Conservation (phyloP, 257 asterid genomes). For the Penstemon eatonii region DNA sequence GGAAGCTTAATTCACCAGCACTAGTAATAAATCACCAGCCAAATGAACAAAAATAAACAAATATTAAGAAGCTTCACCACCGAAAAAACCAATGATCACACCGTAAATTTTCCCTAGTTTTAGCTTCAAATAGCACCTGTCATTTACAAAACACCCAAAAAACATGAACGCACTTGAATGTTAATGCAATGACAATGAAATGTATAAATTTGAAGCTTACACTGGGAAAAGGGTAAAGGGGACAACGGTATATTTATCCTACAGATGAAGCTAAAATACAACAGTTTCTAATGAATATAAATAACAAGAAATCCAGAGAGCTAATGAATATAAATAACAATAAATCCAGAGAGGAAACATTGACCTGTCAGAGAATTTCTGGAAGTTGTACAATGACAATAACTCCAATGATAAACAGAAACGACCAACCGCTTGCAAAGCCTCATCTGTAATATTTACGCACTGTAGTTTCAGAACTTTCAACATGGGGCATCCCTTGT, state of each 20-base stretch:
- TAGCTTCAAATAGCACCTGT: too few species aligned
- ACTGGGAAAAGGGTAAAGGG: neutral
- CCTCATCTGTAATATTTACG: conserved; percentile 65
- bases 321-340: conserved; percentile 1
- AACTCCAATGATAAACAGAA: conserved; percentile 67
- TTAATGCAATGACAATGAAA: neutral
- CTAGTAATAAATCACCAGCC: too few species aligned
- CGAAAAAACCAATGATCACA: too few species aligned
- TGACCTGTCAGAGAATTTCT: conserved; percentile 86
- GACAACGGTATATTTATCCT: too few species aligned
- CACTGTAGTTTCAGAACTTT: conserved; percentile 76
- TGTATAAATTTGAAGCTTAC: neutral
- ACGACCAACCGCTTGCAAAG: conserved; percentile 68
- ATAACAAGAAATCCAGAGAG: conserved; percentile 19
- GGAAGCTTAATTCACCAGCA: too few species aligned
- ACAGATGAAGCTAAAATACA: conserved; percentile 8
- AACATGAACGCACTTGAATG: neutral
- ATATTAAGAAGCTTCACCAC: too few species aligned
- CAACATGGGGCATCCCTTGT: conserved; percentile 63
- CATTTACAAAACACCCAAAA: too few species aligned
- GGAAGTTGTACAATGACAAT: conserved; percentile 76
- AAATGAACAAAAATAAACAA: too few species aligned
- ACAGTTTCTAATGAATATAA: neutral
- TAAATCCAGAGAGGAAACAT: conserved; percentile 23
- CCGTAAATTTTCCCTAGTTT: too few species aligned